These are phyloP conservation scores for Polychytrium aggregatum DNA, from an alignment of 192 early-diverging fungal species.

Conservation along the genomic window DNA sequence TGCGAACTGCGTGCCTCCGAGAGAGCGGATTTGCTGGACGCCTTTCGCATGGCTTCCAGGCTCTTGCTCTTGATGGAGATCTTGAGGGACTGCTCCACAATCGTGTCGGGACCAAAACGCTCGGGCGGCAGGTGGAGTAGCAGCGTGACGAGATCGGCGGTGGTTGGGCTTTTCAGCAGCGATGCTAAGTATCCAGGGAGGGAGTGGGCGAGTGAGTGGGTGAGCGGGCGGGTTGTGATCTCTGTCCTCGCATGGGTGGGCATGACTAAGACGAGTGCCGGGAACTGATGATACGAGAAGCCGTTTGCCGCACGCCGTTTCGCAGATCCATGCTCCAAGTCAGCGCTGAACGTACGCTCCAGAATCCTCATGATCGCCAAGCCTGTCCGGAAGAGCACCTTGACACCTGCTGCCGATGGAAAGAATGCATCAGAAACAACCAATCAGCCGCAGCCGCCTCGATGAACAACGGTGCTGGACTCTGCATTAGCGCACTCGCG, in stretches of 20 bases:
- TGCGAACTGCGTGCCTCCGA: no score
- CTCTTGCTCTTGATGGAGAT: slow-evolving; percentile 42
- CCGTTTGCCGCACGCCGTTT: no score
- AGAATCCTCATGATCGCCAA: slow-evolving; percentile 71
- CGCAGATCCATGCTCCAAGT: slow-evolving; percentile 28
- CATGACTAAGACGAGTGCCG: background rate
- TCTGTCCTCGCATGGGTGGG: no score
- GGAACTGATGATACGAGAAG: background rate
- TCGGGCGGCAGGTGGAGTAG: slow-evolving; percentile 72
- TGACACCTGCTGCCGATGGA: slow-evolving; percentile 46
- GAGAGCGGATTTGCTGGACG: no score
- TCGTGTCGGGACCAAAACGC: slow-evolving; percentile 40
- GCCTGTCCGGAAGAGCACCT: slow-evolving; percentile 72
- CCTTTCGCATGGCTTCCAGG: no score
- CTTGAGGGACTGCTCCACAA: slow-evolving; percentile 57
- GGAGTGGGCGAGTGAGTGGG: background rate
- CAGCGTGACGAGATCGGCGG: slow-evolving; percentile 60
- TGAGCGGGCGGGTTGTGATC: no score
- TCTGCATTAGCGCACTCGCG: no score
- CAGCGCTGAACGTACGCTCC: no score
- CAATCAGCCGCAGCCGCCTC: no score
- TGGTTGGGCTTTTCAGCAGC: slow-evolving; percentile 58
- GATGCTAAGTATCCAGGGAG: slow-evolving; percentile 35
- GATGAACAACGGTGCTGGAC: no score
- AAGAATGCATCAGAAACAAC: slow-evolving; percentile 1